phyloP scores from a whole-genome alignment of 1,284 basidiomycete species.

The Meira nashicola region DNA sequence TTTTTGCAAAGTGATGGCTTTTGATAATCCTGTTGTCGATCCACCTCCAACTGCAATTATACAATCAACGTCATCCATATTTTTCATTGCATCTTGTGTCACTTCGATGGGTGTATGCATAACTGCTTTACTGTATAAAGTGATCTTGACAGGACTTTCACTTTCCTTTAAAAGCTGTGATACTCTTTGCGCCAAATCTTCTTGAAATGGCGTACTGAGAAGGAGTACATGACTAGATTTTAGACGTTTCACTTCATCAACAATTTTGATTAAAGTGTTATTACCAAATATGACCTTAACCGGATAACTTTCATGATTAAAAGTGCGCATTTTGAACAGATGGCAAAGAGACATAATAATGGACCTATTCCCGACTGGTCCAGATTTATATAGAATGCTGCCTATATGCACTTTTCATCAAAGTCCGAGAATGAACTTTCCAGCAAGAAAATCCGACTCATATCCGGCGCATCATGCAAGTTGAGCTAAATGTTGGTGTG shows the following conservation, averaged over 20 bases:
- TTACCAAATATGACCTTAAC: background rate
- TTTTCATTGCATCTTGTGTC: conserved; percentile 53
- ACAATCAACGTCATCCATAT: conserved; percentile 53
- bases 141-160: background rate
- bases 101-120: conserved; percentile 58
- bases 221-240: background rate
- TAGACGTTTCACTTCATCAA: background rate
- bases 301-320: background rate
- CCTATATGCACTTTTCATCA: too few species aligned
- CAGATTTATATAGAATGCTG: too few species aligned
- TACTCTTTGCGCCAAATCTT: background rate
- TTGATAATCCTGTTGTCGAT: conserved; percentile 56
- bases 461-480: too few species aligned
- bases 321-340: background rate
- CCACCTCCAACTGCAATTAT: conserved; percentile 57
- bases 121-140: conserved; percentile 52
- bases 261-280: background rate
- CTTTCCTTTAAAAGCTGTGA: background rate
- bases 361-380: too few species aligned
- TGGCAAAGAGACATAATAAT: too few species aligned
- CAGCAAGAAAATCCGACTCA: too few species aligned
- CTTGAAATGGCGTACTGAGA: background rate
- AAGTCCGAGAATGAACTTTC: too few species aligned
- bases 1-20: conserved; percentile 57
- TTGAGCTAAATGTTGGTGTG: too few species aligned